phyloP scores from a whole-genome alignment of 345 rosid genomes.

The Heritiera littoralis region DNA sequence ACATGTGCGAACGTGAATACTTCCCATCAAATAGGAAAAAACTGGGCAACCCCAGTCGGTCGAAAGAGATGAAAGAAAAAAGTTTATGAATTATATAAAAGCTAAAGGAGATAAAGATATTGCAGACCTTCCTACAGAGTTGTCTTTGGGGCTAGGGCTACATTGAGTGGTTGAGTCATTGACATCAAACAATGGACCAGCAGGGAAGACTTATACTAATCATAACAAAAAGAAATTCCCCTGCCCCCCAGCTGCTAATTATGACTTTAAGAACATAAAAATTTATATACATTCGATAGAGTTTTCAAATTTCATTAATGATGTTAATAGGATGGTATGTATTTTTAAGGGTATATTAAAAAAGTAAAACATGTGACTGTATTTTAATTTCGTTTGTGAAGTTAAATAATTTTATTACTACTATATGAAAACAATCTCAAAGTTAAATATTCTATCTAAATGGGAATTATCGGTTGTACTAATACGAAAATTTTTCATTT shows the following conservation, averaged over 20 bases:
- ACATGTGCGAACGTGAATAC: conserved; percentile 27
- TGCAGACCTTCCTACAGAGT: background rate
- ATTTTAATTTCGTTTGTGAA: too few relatives aligned
- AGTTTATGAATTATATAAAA: background rate
- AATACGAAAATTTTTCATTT: too few relatives aligned
- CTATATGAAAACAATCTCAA: too few relatives aligned
- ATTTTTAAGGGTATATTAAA: too few relatives aligned
- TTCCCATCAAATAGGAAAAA: background rate
- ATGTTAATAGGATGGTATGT: too few relatives aligned
- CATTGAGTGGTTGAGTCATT: background rate
- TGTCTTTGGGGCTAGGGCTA: background rate
- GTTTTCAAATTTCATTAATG: too few relatives aligned
- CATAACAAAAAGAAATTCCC: conserved; percentile 11
- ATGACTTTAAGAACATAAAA: background rate
- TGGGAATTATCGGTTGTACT: background rate
- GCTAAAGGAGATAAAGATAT: background rate
- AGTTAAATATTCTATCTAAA: background rate
- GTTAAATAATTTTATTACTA: too few relatives aligned
- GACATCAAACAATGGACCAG: background rate
- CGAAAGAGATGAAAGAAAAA: background rate
- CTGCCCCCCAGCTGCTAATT: conserved; percentile 9
- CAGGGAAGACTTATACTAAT: background rate
- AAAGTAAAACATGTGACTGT: too few relatives aligned
- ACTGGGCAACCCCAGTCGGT: background rate
- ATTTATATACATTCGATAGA: too few relatives aligned